A percentile compares a stretch with the other conserved stretches of the same genome.
These are phyloP conservation scores for Aspergillus ostianus DNA, from an alignment of 495 filamentous ascomycete genomes.

Conservation along the genomic window DNA sequence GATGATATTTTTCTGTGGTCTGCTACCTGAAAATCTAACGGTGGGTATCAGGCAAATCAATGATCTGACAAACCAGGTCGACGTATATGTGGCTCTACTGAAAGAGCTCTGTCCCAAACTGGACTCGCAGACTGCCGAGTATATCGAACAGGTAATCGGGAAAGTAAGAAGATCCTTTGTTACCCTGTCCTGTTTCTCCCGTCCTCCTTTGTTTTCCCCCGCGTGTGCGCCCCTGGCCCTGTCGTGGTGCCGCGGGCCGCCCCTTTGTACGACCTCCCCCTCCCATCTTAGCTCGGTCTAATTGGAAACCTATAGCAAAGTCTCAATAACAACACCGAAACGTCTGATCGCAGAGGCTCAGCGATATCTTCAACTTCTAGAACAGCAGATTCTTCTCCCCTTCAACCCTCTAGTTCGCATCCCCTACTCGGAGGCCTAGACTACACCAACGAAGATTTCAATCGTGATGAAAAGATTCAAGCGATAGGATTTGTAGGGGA, in stretches of 20 bases:
- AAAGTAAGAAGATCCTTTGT: slow-evolving; percentile 25
- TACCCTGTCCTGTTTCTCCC: neutral
- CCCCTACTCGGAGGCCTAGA: slow-evolving; percentile 52
- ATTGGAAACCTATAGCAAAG: slow-evolving; percentile 7
- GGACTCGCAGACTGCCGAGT: slow-evolving; percentile 30
- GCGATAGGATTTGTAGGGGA: slow-evolving; percentile 62
- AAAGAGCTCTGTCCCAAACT: slow-evolving; percentile 36
- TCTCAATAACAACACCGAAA: slow-evolving; percentile 12
- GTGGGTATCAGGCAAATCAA: slow-evolving; percentile 35
- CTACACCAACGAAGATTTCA: slow-evolving; percentile 57
- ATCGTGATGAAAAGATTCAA: slow-evolving; percentile 48
- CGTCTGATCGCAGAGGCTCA: slow-evolving; percentile 16
- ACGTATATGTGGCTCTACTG: slow-evolving; percentile 35
- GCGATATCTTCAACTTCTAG: slow-evolving; percentile 14
- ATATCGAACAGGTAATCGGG: slow-evolving; percentile 36
- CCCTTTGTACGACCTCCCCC: neutral
- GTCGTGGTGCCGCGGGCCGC: neutral
- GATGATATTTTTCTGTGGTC: slow-evolving; percentile 1
- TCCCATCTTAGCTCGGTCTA: neutral
- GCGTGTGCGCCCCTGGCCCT: neutral
- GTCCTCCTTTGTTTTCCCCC: neutral
- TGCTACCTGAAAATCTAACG: slow-evolving; percentile 12
- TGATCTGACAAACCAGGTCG: slow-evolving; percentile 37
- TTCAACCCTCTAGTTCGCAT: slow-evolving; percentile 30
- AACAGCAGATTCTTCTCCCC: slow-evolving; percentile 14